Base-by-base conservation (phyloP, 768 basidiomycete species). In the Zangia roseola region DNA sequence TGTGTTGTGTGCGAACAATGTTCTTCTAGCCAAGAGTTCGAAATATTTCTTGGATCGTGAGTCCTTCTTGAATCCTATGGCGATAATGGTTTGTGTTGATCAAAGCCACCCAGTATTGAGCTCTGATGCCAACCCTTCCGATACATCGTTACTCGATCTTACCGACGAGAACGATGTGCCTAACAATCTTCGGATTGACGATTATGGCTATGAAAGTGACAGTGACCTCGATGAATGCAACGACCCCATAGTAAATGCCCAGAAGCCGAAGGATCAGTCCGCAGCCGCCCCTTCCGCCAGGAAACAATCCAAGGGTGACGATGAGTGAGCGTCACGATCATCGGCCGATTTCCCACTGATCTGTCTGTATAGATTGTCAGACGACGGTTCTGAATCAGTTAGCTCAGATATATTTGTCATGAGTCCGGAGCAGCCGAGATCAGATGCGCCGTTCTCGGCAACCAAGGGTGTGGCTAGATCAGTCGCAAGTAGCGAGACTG, bases 171-270 rank as follows among this genome's bases (percentile, higher is more conserved):
- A 40, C 3, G 53, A 51, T 16, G 42, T 65, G 23, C 50, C 52
- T 8, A 40, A 17, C 13, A 9, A 41, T 24, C 31, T 35, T 38
- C 25, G 6, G 10, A 48, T 57, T 3, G 57, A 56, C 6, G 64
- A 64, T 8, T 67, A 69, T 42, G 69, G 57, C 8, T 71, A 68
- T 39, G 59, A 26, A 28, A 67, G 63, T 16, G 69, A 71, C 47
- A 71, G 70, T 13, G 70, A 70, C 35, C 61, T 71, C 21, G 69
- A 70, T 17, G 66, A 69, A 6, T 57, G 58, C 9, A 17, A 52
- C 2, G 52, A 57, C 0, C 35, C 33, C 42, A 20, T 37, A n/a
- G 35, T 10, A 20, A 9, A 46, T 16, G 4, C n/a, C 1, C n/a
- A 48, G 12, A 19, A 12, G 4, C 3, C 12, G 4, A 40, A 52